Evolutionary conservation across 352 stramenopile genomes (phyloP).

Genomic region (Thalassiosira sp.): DNA sequence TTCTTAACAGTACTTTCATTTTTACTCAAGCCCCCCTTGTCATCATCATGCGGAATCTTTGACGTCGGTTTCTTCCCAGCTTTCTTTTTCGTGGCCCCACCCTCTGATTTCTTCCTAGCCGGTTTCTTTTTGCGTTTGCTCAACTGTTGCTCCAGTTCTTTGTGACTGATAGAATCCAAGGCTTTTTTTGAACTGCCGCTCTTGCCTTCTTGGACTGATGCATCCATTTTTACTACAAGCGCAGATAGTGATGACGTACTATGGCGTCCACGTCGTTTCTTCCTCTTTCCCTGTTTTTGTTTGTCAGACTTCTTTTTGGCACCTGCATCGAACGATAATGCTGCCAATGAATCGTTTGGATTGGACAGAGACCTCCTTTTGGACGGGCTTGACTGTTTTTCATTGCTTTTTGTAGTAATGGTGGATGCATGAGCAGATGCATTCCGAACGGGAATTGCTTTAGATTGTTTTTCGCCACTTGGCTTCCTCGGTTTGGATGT

Average conservation of each 20-base stretch:
- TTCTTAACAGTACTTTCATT: constrained; percentile 7
- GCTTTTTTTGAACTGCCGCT: background rate
- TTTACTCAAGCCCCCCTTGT: background rate
- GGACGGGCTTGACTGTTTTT: constrained; percentile 12
- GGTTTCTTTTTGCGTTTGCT: constrained; percentile 22
- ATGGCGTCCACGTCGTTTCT: constrained; percentile 21
- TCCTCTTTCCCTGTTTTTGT: constrained; percentile 23
- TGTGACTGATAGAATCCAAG: constrained; percentile 9
- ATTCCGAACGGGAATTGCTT: background rate
- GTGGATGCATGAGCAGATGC: constrained; percentile 1
- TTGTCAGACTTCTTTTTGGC: background rate
- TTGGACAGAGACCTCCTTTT: constrained; percentile 7
- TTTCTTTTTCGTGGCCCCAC: constrained; percentile 3
- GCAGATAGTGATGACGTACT: constrained; percentile 23
- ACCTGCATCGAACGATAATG: background rate
- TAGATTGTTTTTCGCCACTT: background rate
- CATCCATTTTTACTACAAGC: constrained; percentile 11
- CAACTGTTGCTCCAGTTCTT: constrained; percentile 25
- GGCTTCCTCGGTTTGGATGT: background rate
- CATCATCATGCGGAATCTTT: background rate
- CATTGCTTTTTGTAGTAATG: background rate
- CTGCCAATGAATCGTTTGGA: background rate
- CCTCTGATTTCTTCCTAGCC: constrained; percentile 18
- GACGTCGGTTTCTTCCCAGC: background rate
- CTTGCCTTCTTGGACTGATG: background rate